Evolutionary conservation across 495 filamentous ascomycete species (phyloP).

Genomic region (Lasiosphaeria hispida): DNA sequence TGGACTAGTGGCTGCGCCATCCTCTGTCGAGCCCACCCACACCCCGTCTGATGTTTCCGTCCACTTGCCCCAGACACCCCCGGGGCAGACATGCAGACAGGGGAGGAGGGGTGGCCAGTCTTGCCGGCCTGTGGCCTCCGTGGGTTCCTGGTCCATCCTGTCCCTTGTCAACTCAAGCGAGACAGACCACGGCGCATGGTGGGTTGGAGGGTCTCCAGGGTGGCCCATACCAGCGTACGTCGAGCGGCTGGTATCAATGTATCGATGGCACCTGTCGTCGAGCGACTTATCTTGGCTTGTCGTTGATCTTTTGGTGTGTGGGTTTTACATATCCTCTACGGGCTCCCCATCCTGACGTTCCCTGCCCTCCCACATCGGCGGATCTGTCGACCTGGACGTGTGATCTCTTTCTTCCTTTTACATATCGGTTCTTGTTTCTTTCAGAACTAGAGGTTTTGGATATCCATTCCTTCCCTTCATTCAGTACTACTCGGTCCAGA

Average conservation of each 20-base stretch:
- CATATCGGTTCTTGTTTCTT: slow-evolving; percentile 51
- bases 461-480: slow-evolving; percentile 47
- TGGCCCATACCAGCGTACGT: slow-evolving; percentile 18
- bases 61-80: slow-evolving; percentile 41
- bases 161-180: slow-evolving; percentile 49
- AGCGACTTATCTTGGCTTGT: slow-evolving; percentile 34
- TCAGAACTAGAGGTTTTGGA: slow-evolving; percentile 46
- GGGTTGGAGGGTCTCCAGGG: slow-evolving; percentile 23
- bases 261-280: slow-evolving; percentile 35
- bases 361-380: slow-evolving; percentile 45
- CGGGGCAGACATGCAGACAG: slow-evolving; percentile 36
- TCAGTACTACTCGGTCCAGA: slow-evolving; percentile 30
- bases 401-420: slow-evolving; percentile 51
- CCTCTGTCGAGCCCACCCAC: slow-evolving; percentile 26
- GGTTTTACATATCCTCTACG: slow-evolving; percentile 50
- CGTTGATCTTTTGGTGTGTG: slow-evolving; percentile 38
- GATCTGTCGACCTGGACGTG: slow-evolving; percentile 47
- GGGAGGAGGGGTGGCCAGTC: slow-evolving; percentile 27
- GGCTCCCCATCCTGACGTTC: slow-evolving; percentile 45
- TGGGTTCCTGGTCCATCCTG: slow-evolving; percentile 19
- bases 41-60: slow-evolving; percentile 49
- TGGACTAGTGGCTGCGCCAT: slow-evolving; percentile 35
- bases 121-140: slow-evolving; percentile 32
- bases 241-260: slow-evolving; percentile 27
- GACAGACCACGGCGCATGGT: slow-evolving; percentile 35